Evolutionary conservation across 768 basidiomycete genomes (phyloP).

Genomic region (Termitomyces bulborhizus): DNA sequence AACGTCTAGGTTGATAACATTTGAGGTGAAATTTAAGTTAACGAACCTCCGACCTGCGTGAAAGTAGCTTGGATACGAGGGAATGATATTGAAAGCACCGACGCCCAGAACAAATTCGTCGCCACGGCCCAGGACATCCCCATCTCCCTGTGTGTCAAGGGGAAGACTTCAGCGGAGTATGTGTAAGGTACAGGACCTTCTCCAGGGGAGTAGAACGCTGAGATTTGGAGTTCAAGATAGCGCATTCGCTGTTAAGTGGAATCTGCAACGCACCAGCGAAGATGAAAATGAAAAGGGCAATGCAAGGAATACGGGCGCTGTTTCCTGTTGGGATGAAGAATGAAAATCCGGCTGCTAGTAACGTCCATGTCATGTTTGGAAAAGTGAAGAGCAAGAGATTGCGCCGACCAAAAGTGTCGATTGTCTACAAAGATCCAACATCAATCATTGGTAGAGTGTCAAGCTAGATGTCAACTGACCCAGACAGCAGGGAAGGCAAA

Average conservation of each 20-base stretch:
- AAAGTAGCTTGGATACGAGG: constrained; percentile 47
- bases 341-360: constrained; percentile 71
- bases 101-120: constrained; percentile 45
- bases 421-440: constrained; percentile 29
- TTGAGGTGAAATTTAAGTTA: background rate
- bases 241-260: background rate
- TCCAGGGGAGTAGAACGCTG: constrained; percentile 71
- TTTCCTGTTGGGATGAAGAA: constrained; percentile 41
- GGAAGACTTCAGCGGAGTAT: constrained; percentile 91
- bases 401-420: constrained; percentile 76
- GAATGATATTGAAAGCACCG: constrained; percentile 53
- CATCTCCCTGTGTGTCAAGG: constrained; percentile 72
- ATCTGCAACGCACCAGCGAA: constrained; percentile 27
- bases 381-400: constrained; percentile 72
- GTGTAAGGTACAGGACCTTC: constrained; percentile 90
- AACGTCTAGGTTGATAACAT: background rate
- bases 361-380: constrained; percentile 73
- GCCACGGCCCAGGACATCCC: constrained; percentile 53
- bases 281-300: constrained; percentile 37
- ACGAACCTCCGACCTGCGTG: constrained; percentile 29
- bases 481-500: constrained; percentile 65
- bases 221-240: background rate
- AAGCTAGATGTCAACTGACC: constrained; percentile 24
- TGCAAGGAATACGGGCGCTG: constrained; percentile 34
- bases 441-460: constrained; percentile 11